Conservation (phyloP, 306 rosid species). For the Casuarina equisetifolia region DNA sequence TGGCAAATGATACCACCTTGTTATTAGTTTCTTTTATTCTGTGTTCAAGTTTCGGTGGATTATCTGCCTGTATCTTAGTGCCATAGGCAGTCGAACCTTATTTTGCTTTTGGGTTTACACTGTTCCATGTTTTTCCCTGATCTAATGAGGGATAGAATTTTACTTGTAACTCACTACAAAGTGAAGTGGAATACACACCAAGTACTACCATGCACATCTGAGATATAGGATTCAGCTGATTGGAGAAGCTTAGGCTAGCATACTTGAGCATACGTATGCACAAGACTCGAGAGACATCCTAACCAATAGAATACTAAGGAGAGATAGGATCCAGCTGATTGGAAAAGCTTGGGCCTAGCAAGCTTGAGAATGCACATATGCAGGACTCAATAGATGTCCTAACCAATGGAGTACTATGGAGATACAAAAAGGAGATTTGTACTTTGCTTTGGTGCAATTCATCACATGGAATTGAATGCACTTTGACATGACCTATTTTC, state of each 20-base stretch:
- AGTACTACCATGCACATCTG: neutral
- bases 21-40: neutral
- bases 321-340: neutral
- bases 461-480: neutral
- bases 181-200: neutral
- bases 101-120: neutral
- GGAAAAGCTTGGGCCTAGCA: neutral
- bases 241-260: neutral
- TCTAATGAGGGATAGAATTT: neutral
- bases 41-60: neutral
- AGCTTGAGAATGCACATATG: neutral
- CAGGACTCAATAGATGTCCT: neutral
- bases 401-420: neutral
- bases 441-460: neutral
- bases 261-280: neutral
- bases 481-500: neutral
- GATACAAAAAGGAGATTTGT: neutral
- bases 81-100: neutral
- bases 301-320: neutral
- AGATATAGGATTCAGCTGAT: neutral
- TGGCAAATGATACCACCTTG: neutral
- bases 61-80: neutral
- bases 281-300: neutral
- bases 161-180: neutral
- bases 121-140: neutral